phyloP scores from a whole-genome alignment of 257 asterid species.

The Petunia secreta region DNA sequence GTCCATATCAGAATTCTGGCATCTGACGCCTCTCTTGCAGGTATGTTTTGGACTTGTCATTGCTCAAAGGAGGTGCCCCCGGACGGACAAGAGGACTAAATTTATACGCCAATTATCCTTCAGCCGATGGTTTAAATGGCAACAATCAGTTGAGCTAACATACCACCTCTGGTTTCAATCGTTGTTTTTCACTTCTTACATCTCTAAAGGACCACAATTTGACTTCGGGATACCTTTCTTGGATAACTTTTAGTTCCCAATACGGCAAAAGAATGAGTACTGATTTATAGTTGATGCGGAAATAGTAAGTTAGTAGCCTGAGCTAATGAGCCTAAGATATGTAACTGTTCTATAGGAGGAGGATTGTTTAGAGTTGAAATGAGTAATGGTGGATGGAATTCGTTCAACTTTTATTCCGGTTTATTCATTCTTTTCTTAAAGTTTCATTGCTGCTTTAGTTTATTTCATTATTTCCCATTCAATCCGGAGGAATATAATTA shows the following conservation, averaged over 20 bases:
- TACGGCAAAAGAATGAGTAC: slow-evolving; percentile 6
- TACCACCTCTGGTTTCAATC: slow-evolving; percentile 20
- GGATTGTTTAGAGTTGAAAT: not conserved
- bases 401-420: not conserved
- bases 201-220: not conserved
- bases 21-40: slow-evolving; percentile 40
- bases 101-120: slow-evolving; percentile 36
- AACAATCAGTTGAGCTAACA: slow-evolving; percentile 40
- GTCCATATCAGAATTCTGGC: slow-evolving; percentile 27
- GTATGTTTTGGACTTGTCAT: slow-evolving; percentile 61
- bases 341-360: slow-evolving; percentile 35
- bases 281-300: slow-evolving; percentile 4
- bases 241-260: not conserved
- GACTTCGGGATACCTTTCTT: not conserved
- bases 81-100: slow-evolving; percentile 82
- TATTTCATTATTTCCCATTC: slow-evolving; percentile 11
- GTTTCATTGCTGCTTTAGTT: not conserved
- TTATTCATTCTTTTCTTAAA: not conserved
- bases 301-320: not conserved
- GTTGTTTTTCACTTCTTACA: slow-evolving; percentile 1
- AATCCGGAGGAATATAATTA: not conserved
- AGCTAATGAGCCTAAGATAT: slow-evolving; percentile 39
- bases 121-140: slow-evolving; percentile 36
- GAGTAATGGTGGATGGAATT: not conserved
- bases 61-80: slow-evolving; percentile 81